Conservation (phyloP, 768 basidiomycete species). For the Chalciporus sphaerocephalus region DNA sequence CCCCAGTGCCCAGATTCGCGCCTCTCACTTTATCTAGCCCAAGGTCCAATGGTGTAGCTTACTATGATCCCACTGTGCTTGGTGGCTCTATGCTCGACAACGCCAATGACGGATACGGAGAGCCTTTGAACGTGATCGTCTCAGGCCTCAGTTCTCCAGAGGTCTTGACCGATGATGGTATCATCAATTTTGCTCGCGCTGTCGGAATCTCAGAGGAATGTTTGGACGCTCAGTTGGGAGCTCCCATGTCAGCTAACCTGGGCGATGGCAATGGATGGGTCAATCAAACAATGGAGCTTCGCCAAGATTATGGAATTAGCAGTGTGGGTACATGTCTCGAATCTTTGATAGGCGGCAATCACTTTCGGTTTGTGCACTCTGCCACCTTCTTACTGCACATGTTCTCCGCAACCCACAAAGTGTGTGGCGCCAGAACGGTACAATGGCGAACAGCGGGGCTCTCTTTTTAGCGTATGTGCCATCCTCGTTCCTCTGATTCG, state of each 20-base stretch:
- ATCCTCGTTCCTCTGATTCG: no score
- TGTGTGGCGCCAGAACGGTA: constrained; percentile 57
- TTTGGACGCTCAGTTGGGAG: constrained; percentile 34
- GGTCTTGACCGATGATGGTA: constrained; percentile 52
- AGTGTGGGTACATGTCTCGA: constrained; percentile 44
- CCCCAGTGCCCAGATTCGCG: no score
- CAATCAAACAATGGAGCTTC: constrained; percentile 42
- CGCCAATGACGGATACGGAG: constrained; percentile 37
- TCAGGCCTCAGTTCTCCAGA: constrained; percentile 56
- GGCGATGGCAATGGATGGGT: constrained; percentile 45
- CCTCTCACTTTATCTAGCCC: background rate
- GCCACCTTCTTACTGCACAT: background rate
- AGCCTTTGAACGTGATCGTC: constrained; percentile 57
- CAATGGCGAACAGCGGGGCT: constrained; percentile 42
- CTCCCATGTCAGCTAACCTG: constrained; percentile 40
- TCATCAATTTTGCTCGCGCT: constrained; percentile 56
- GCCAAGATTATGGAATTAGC: constrained; percentile 38
- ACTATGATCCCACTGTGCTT: constrained; percentile 29
- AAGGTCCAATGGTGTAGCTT: constrained; percentile 23
- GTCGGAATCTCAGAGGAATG: constrained; percentile 53
- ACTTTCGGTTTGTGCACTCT: constrained; percentile 36
- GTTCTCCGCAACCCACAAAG: constrained; percentile 25
- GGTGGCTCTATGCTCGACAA: constrained; percentile 45
- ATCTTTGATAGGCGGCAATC: constrained; percentile 43
- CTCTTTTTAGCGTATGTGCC: constrained; percentile 64